A percentile compares a stretch with the other conserved stretches of the same genome.
Conservation (phyloP, 2,329 filamentous ascomycete genomes). For the Clarireedia sp. region DNA sequence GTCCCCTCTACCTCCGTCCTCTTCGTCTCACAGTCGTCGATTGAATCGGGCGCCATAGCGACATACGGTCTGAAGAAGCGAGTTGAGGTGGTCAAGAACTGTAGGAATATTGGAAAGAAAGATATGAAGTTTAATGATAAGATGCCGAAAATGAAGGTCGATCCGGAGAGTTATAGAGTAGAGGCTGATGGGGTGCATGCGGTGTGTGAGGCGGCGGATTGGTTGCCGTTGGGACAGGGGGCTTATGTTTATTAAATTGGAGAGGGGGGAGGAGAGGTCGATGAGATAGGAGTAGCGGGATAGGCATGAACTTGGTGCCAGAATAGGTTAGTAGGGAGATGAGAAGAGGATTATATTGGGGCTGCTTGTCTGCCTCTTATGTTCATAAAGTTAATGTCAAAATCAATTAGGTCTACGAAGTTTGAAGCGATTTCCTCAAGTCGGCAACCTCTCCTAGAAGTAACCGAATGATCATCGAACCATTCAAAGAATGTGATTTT, state of each 20-base stretch:
- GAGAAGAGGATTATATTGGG: too few species aligned
- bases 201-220: slow-evolving; percentile 61
- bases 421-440: too few species aligned
- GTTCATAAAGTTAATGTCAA: too few species aligned
- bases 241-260: slow-evolving; percentile 64
- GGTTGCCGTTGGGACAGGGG: slow-evolving; percentile 66
- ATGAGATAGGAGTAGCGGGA: not conserved
- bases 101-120: slow-evolving; percentile 66
- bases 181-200: slow-evolving; percentile 75
- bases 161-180: slow-evolving; percentile 83
- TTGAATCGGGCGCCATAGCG: slow-evolving; percentile 58
- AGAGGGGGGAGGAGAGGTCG: not conserved
- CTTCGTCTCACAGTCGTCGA: slow-evolving; percentile 70
- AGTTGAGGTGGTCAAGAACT: slow-evolving; percentile 70
- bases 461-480: too few species aligned
- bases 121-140: slow-evolving; percentile 87
- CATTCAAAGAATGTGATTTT: too few species aligned
- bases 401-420: too few species aligned
- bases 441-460: too few species aligned
- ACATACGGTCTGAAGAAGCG: slow-evolving; percentile 71
- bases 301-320: too few species aligned
- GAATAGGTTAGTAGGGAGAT: too few species aligned
- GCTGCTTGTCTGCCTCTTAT: too few species aligned
- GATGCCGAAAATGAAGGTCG: slow-evolving; percentile 82
- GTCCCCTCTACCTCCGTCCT: slow-evolving; percentile 68